Evolutionary conservation across 2,329 filamentous ascomycete species (phyloP).

Genomic region (Didymella pinodella): DNA sequence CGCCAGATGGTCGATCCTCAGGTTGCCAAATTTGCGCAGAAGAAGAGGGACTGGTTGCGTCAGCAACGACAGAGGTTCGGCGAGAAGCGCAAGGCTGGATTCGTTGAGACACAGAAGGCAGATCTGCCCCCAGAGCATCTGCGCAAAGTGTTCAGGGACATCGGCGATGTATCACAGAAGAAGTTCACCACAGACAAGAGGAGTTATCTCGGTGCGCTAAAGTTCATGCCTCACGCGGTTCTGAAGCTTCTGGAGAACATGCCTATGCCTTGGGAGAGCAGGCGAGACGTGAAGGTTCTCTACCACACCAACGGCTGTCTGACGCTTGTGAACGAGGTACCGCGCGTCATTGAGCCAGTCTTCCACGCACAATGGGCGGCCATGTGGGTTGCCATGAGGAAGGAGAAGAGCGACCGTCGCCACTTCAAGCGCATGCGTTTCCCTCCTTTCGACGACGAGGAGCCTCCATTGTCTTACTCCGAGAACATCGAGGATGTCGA

Average conservation of each 20-base stretch:
- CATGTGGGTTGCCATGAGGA: constrained; percentile 99
- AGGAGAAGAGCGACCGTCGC: constrained; percentile 94
- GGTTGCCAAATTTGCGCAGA: constrained; percentile 93
- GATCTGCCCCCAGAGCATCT: constrained; percentile 99
- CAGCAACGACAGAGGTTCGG: constrained; percentile 90
- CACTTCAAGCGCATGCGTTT: constrained; percentile 99
- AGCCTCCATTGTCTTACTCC: constrained; percentile 95
- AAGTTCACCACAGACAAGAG: constrained; percentile 99
- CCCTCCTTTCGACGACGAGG: constrained; percentile 97
- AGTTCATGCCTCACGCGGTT: constrained; percentile 99
- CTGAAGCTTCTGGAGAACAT: constrained; percentile 98
- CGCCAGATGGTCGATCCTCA: constrained; percentile 81
- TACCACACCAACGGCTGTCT: constrained; percentile 98
- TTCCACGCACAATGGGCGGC: constrained; percentile 99
- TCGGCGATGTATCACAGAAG: constrained; percentile 98
- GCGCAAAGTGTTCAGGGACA: constrained; percentile 97
- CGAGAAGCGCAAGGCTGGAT: constrained; percentile 95
- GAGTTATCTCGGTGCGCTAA: constrained; percentile 94
- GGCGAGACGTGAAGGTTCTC: constrained; percentile 94
- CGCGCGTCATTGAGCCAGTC: constrained; percentile 94
- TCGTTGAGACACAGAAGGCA: constrained; percentile 97
- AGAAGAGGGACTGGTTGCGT: constrained; percentile 98
- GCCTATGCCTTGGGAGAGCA: constrained; percentile 99
- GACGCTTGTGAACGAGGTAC: constrained; percentile 95
- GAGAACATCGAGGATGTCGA: constrained; percentile 99